Base-by-base conservation (phyloP, 2,329 filamentous ascomycete genomes). In the Talaromyces sp. region DNA sequence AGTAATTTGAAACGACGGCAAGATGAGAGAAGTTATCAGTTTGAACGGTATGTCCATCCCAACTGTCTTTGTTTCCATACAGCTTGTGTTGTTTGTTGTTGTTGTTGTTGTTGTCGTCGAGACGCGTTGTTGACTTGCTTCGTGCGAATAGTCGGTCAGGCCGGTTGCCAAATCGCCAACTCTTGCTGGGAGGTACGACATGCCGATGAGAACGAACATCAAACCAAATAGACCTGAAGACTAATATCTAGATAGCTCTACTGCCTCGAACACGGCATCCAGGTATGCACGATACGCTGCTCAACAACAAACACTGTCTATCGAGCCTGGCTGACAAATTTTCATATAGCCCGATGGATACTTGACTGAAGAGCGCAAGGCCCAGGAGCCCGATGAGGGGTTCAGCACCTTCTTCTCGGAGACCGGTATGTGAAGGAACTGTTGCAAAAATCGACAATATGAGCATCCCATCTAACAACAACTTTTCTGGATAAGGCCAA, bases 351-450 rank as follows among this genome's bases (percentile, higher is more conserved):
- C 95, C 74, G 95, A 99, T 88, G 95, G 95, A 81, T 98, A 91
- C 86, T 89, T 99, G 81, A 98, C 93, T 71, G 94, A 97, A 79
- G 94, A 98, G 87, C 93, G 93, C 83, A 97, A 98, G 87, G 88
- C 87, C 74, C 89, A 89, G 78, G 91, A 96, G 70, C 91, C 93
- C 70, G 95, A 98, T 81, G 91, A 97, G 78, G 95, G 95, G 72
- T 99, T 99, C 89, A 97, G 93, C 87, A 99, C 95, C 76, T 99
- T 99, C 88, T 99, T 99, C 88, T 97, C 94, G 73, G 95, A 99
- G 87, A 98, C 95, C 77, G 94, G 95, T 98, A 91, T 73, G 84
- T 72, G 68, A 64, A 65, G 39, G 24, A 50, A 50, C 24, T 50
- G 47, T 67, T 39, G 58, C 52, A 37, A 67, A 41, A 37, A 66